phyloP scores from a whole-genome alignment of 495 filamentous ascomycete species.

The Collariella sp. region DNA sequence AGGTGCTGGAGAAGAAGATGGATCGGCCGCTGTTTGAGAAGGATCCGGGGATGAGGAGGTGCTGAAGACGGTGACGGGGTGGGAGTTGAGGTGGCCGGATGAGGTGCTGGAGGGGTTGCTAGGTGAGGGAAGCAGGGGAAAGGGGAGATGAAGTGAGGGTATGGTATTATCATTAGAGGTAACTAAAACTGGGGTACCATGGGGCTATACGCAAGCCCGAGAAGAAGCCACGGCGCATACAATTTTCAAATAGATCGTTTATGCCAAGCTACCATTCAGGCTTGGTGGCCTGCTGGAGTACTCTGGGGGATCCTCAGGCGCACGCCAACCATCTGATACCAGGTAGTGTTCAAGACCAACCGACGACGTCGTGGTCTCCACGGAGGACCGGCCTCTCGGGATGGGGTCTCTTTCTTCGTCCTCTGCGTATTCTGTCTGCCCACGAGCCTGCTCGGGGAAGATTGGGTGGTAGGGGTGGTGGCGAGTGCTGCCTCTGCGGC shows the following conservation, averaged over 20 bases:
- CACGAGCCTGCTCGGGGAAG: background rate
- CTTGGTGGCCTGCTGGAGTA: constrained; percentile 19
- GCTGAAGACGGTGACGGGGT: constrained; percentile 74
- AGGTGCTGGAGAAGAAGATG: constrained; percentile 72
- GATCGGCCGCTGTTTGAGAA: constrained; percentile 80
- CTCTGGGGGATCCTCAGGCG: constrained; percentile 11
- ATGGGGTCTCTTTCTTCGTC: background rate
- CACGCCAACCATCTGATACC: constrained; percentile 22
- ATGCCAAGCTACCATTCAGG: background rate
- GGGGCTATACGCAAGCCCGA: background rate
- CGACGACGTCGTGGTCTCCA: constrained; percentile 17
- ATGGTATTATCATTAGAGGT: background rate
- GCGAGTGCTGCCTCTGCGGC: constrained; percentile 1
- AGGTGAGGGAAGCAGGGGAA: background rate
- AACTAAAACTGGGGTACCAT: background rate
- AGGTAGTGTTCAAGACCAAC: constrained; percentile 17
- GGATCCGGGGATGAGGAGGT: constrained; percentile 69
- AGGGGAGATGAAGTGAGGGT: background rate
- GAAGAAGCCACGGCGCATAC: background rate
- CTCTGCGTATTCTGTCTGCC: background rate
- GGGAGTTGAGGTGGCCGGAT: constrained; percentile 50
- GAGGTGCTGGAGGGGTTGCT: constrained; percentile 8
- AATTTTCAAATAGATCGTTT: background rate
- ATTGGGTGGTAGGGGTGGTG: constrained; percentile 6
- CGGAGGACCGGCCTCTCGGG: constrained; percentile 6